Percentiles rank a stretch among this genome's conserved stretches.
Evolutionary conservation across 2,329 filamentous ascomycete species (phyloP).

Genomic region (Magnaporthiopsis rhizophila): DNA sequence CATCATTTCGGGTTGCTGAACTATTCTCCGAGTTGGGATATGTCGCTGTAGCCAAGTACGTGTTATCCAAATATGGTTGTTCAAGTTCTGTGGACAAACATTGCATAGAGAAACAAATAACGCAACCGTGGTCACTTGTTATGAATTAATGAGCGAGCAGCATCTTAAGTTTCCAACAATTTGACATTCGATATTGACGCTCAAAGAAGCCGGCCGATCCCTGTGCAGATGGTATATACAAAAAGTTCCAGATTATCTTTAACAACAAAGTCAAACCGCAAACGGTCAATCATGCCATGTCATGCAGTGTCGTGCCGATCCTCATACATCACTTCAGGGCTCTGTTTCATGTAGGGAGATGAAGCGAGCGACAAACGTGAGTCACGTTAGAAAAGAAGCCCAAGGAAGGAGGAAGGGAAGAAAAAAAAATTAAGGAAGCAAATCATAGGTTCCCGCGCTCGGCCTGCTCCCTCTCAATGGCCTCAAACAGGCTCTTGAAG

Average conservation of each 20-base stretch:
- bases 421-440: background rate
- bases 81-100: too few relatives aligned
- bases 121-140: too few relatives aligned
- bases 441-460: slow-evolving; percentile 68
- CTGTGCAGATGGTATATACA: background rate
- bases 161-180: too few relatives aligned
- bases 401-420: too few relatives aligned
- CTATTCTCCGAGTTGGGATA: too few relatives aligned
- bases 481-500: slow-evolving; percentile 92
- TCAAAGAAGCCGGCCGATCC: background rate
- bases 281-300: background rate
- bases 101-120: background rate
- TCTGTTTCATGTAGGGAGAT: background rate
- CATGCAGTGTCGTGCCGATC: background rate
- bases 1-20: too few relatives aligned
- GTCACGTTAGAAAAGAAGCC: too few relatives aligned
- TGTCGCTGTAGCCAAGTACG: too few relatives aligned
- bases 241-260: background rate
- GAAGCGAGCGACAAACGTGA: too few relatives aligned
- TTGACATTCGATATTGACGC: too few relatives aligned
- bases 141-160: background rate
- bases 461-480: slow-evolving; percentile 88
- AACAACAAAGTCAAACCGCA: background rate
- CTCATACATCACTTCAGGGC: background rate
- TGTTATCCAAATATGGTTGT: too few relatives aligned